Evolutionary conservation across 2,329 filamentous ascomycete genomes (phyloP).

Genomic region (Fusarium anthophilum): DNA sequence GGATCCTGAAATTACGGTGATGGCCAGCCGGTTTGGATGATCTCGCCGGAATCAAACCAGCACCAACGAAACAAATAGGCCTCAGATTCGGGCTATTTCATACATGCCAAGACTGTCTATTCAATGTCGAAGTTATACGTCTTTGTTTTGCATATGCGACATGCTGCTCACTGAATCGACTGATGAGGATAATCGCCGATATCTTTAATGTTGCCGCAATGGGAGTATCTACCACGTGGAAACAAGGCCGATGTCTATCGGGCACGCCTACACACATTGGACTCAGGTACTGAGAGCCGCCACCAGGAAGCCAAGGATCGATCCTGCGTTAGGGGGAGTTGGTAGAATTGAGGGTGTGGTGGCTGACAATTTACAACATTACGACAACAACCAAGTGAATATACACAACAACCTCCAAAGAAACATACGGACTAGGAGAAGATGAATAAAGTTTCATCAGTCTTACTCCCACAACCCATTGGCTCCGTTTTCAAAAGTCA

Average conservation of each 20-base stretch:
- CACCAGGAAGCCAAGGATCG: neutral
- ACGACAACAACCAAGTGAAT: neutral
- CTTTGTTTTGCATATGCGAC: constrained; percentile 13
- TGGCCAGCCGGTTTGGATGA: too few species aligned
- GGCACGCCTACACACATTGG: neutral
- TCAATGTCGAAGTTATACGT: neutral
- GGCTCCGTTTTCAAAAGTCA: neutral
- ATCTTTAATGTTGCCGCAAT: neutral
- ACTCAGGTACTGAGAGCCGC: neutral
- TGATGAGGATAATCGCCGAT: neutral
- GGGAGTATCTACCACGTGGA: neutral
- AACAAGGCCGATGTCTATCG: constrained; percentile 1
- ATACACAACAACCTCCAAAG: neutral
- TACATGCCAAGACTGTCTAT: neutral
- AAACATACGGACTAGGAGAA: neutral
- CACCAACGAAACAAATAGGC: neutral
- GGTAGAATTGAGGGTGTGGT: neutral
- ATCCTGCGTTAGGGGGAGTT: neutral
- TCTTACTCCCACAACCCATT: neutral
- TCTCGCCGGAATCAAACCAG: too few species aligned
- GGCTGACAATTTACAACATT: neutral
- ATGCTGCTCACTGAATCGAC: neutral
- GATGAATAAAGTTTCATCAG: neutral
- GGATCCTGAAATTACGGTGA: neutral
- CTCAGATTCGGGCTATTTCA: neutral